These are phyloP conservation scores for Curvularia verruculosa DNA, from an alignment of 2,329 filamentous ascomycete genomes.

Conservation along the genomic window DNA sequence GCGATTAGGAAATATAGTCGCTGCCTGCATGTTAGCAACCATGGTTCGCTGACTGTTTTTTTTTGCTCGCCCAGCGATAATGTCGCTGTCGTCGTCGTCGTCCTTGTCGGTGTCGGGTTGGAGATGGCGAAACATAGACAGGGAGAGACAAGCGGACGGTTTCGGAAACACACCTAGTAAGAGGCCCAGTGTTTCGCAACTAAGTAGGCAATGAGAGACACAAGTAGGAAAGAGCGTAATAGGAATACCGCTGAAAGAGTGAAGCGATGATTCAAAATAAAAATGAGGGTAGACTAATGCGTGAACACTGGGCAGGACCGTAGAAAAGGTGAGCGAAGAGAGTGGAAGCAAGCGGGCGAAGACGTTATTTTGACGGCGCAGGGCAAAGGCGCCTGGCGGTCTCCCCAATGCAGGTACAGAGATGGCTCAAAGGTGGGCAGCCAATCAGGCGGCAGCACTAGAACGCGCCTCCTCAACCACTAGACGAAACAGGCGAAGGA, in stretches of 20 bases:
- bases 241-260: conserved; percentile 67
- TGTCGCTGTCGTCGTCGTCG: conserved; percentile 14
- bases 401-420: conserved; percentile 26
- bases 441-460: conserved; percentile 11
- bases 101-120: too few species aligned
- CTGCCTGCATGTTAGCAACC: conserved; percentile 32
- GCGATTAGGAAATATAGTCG: conserved; percentile 37
- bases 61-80: conserved; percentile 20
- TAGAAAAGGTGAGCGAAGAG: conserved; percentile 46
- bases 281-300: conserved; percentile 32
- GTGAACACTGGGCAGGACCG: conserved; percentile 27
- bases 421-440: neutral
- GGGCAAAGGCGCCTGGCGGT: conserved; percentile 23
- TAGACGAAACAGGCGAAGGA: conserved; percentile 9
- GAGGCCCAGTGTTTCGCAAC: conserved; percentile 20
- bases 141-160: conserved; percentile 16
- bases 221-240: conserved; percentile 47
- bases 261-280: conserved; percentile 61
- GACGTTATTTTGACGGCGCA: conserved; percentile 30
- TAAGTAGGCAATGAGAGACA: conserved; percentile 31
- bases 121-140: conserved; percentile 25
- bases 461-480: conserved; percentile 7
- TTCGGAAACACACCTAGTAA: conserved; percentile 38
- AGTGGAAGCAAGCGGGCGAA: conserved; percentile 20
- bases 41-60: conserved; percentile 10